Evolutionary conservation across 2,329 filamentous ascomycete genomes (phyloP).

Genomic region (Rhynchosporium graminicola): DNA sequence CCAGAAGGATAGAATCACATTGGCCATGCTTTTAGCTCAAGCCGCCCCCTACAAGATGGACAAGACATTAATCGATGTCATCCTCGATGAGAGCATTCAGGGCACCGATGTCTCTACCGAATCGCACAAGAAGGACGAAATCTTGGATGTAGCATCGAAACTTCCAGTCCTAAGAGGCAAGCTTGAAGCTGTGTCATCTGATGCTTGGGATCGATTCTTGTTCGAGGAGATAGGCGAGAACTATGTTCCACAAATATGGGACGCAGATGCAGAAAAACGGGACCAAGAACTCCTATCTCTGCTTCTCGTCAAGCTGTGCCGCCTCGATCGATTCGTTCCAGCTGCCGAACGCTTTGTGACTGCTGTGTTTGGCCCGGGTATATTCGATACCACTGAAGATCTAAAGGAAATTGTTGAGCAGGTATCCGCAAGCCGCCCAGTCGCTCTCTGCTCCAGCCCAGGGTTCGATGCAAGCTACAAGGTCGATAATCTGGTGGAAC

Average conservation of each 20-base stretch:
- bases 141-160: slow-evolving; percentile 67
- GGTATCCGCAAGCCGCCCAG: slow-evolving; percentile 79
- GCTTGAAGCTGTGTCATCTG: slow-evolving; percentile 60
- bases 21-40: slow-evolving; percentile 93
- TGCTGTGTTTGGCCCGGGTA: slow-evolving; percentile 77
- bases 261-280: slow-evolving; percentile 60
- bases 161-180: slow-evolving; percentile 73
- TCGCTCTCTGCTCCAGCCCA: slow-evolving; percentile 90
- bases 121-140: slow-evolving; percentile 63
- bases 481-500: slow-evolving; percentile 90
- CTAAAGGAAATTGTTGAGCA: slow-evolving; percentile 82
- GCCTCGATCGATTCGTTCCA: slow-evolving; percentile 92
- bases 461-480: slow-evolving; percentile 99
- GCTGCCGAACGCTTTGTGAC: slow-evolving; percentile 88
- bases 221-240: slow-evolving; percentile 84
- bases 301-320: slow-evolving; percentile 89
- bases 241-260: slow-evolving; percentile 76
- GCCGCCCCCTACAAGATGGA: slow-evolving; percentile 97
- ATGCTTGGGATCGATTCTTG: slow-evolving; percentile 80
- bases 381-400: slow-evolving; percentile 84
- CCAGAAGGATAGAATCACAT: slow-evolving; percentile 90
- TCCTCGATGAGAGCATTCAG: slow-evolving; percentile 76
- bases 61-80: slow-evolving; percentile 79
- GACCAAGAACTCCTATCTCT: slow-evolving; percentile 82
- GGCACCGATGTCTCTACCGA: slow-evolving; percentile 78